phyloP scores from a whole-genome alignment of 2,329 filamentous ascomycete species.

The Esteya vermicola region DNA sequence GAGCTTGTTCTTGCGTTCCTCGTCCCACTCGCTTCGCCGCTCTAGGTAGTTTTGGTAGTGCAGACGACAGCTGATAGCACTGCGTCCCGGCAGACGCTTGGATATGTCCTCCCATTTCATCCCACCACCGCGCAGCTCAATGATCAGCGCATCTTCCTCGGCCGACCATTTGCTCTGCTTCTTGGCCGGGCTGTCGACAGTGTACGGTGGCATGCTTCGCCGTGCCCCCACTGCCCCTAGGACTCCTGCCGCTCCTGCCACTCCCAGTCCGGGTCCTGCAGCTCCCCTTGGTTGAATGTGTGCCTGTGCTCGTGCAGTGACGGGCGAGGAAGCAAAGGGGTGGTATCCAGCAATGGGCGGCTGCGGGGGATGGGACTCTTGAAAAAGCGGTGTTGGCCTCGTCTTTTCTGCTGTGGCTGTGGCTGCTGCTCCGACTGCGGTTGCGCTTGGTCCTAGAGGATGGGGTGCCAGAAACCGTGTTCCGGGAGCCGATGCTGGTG shows the following conservation, averaged over 20 bases:
- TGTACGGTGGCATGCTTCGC: constrained; percentile 39
- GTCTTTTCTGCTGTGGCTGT: constrained; percentile 3
- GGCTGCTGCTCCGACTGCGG: no score
- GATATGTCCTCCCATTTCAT: constrained; percentile 99
- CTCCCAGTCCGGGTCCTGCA: background rate
- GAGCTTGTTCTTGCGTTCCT: constrained; percentile 94
- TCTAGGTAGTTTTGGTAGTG: constrained; percentile 98
- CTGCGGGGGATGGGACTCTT: background rate
- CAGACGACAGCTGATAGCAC: constrained; percentile 83
- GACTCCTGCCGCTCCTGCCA: constrained; percentile 6
- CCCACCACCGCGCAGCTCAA: constrained; percentile 73
- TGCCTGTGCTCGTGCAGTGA: no score
- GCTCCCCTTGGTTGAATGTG: background rate
- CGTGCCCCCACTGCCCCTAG: constrained; percentile 21
- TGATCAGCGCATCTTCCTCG: constrained; percentile 87
- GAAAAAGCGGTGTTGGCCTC: constrained; percentile 10
- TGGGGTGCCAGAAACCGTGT: no score
- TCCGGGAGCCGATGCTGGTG: constrained; percentile 20
- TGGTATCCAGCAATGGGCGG: background rate
- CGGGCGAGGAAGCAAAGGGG: no score
- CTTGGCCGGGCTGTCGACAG: constrained; percentile 59
- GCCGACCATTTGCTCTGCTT: constrained; percentile 95
- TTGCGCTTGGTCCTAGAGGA: no score
- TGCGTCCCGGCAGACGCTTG: constrained; percentile 76
- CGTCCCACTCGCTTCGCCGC: constrained; percentile 85